Evolutionary conservation across 768 basidiomycete species (phyloP), one percentile per base, ranked within the genome.

Genomic region (Suillus subaureus): DNA sequence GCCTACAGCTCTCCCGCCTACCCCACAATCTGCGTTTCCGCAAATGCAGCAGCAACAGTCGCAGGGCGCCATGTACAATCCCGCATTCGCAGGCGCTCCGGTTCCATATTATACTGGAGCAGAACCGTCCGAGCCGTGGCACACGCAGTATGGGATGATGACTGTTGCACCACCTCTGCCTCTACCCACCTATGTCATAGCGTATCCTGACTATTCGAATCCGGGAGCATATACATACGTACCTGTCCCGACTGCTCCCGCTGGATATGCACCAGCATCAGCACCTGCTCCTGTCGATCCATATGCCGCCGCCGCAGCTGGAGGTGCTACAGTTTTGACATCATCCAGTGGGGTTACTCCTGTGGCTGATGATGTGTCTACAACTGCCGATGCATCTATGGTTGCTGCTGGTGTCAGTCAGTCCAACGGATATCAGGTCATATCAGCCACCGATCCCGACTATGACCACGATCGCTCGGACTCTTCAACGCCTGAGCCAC

Each of bases 201-300:
- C 58, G 12, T 60, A 60, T 18, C 58, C 39, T 13, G 58, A 60
- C 12, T 60, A 60, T 39, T 42, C 58, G 40, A 60, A 58, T 18
- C 57, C 58, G 6, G 58, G 58, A 31, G 18, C 26, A 31, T 60
- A 60, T 42, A 60, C 58, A 40, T 60, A 60, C 26, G 58, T 60
- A 42, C 58, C 58, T 3, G 40, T 60, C 26, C 11, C 58, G 21
- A 42, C 58, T n/a, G 18, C 21, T 12, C 40, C 40, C 26, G 18
- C 28, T 60, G 58, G 58, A 6, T 60, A 60, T 42, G 6, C 18
- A 40, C 39, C 57, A 12, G 26, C 28, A 60, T 18, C 42, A 8
- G 26, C 12, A 21, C 39, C 40, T 28, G 6, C 28, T 21, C 18
- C 26, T 60, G 58, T 42, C 26, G 39, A 60, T 31, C 39, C 58